A percentile compares a stretch with the other conserved stretches of the same genome.
Conservation (phyloP, 441 rosid species). For the Pelargonium australe region DNA sequence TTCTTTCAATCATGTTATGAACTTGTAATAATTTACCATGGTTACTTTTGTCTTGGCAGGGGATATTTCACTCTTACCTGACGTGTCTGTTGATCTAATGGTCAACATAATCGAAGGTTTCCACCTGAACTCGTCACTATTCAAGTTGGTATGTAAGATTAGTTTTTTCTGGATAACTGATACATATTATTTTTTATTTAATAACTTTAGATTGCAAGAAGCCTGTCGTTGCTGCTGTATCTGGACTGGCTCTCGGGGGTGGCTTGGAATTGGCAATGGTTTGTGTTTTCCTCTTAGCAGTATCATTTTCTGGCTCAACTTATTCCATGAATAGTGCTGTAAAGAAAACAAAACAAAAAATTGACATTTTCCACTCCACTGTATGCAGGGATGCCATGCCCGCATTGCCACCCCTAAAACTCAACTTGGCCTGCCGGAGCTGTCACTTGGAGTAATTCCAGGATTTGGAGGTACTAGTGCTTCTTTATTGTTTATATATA, state of each 20-base stretch:
- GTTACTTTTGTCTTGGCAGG: constrained; percentile 40
- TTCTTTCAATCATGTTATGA: not conserved
- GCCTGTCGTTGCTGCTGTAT: constrained; percentile 93
- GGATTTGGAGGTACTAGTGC: constrained; percentile 73
- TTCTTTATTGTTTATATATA: constrained; percentile 8
- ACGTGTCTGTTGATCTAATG: constrained; percentile 71
- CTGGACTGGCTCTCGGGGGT: constrained; percentile 97
- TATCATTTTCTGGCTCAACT: not conserved
- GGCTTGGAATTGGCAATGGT: constrained; percentile 94
- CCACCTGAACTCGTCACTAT: not conserved
- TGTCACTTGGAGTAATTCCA: constrained; percentile 84
- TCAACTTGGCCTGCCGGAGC: constrained; percentile 87
- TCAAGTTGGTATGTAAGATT: not conserved
- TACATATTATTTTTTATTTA: constrained; percentile 7
- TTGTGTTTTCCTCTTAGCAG: constrained; percentile 20
- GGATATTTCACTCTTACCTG: constrained; percentile 62
- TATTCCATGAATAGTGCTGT: not conserved
- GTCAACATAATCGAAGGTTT: constrained; percentile 75
- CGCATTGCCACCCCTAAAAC: constrained; percentile 72
- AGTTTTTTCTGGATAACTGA: not conserved
- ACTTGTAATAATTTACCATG: not conserved
- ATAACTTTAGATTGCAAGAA: constrained; percentile 57
- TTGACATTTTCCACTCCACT: not conserved
- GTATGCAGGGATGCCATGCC: constrained; percentile 76
- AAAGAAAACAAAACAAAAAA: not conserved